A percentile compares a stretch with the other conserved stretches of the same genome.
phyloP scores from a whole-genome alignment of 129 eudicot genomes.

The Saussurea involucrata region DNA sequence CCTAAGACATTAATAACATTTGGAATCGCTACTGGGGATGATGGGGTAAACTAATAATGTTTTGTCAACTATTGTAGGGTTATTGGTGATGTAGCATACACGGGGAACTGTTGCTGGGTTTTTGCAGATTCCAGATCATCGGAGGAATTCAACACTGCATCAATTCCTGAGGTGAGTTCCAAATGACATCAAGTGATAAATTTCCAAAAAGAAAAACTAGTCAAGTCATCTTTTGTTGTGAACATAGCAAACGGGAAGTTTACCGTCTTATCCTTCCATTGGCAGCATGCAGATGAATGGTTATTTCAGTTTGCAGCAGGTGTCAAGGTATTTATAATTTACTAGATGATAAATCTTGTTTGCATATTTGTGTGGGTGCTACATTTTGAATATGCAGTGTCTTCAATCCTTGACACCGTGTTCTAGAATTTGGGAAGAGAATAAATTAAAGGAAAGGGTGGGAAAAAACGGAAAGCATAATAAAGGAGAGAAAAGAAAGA shows the following conservation, averaged over 20 bases:
- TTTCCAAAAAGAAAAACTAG: not conserved
- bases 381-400: not conserved
- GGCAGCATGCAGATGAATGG: slow-evolving; percentile 76
- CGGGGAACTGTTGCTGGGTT: slow-evolving; percentile 57
- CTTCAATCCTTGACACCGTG: not conserved
- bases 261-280: slow-evolving; percentile 22
- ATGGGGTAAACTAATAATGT: not conserved
- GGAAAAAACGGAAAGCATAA: too few species aligned
- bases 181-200: not conserved
- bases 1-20: not conserved
- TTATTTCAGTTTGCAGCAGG: slow-evolving; percentile 73
- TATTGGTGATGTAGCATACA: slow-evolving; percentile 69
- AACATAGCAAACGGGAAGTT: slow-evolving; percentile 3
- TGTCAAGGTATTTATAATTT: slow-evolving; percentile 59
- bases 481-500: not conserved
- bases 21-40: not conserved
- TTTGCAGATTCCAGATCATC: slow-evolving; percentile 35
- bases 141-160: slow-evolving; percentile 32
- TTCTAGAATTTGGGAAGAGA: not conserved
- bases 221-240: slow-evolving; percentile 3
- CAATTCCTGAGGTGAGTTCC: slow-evolving; percentile 53
- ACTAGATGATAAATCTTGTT: not conserved
- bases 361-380: not conserved
- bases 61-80: slow-evolving; percentile 39
- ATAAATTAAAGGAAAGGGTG: not conserved